Evolutionary conservation across 2,329 filamentous ascomycete species (phyloP).

Genomic region (Hypoxylon rubiginosum): DNA sequence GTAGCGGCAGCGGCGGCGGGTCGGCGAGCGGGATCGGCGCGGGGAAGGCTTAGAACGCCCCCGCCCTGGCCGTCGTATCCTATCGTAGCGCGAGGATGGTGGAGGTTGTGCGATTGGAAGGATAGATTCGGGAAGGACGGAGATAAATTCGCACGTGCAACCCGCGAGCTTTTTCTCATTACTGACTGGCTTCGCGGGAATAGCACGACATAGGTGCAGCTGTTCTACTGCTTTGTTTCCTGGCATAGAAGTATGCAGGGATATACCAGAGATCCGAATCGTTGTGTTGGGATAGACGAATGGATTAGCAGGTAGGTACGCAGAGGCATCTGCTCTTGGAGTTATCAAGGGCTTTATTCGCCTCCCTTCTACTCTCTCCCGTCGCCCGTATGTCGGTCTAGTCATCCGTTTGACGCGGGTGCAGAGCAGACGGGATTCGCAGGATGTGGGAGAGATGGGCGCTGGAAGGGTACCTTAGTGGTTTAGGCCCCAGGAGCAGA

Average conservation of each 20-base stretch:
- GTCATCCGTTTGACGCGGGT: not conserved
- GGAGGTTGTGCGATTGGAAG: conserved; percentile 7
- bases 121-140: not conserved
- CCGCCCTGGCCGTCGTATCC: not conserved
- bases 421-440: not conserved
- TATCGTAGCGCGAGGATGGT: not conserved
- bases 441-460: not conserved
- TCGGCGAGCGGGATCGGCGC: not conserved
- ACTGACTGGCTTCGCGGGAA: not conserved
- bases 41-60: conserved; percentile 24
- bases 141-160: not conserved
- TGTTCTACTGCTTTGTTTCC: not conserved
- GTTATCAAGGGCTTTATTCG: not conserved
- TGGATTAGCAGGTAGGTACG: not conserved
- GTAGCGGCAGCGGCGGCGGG: not conserved
- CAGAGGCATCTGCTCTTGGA: not conserved
- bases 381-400: not conserved
- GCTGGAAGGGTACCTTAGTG: not conserved
- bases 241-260: not conserved
- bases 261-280: not conserved
- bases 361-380: not conserved
- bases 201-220: not conserved
- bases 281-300: not conserved
- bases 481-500: not conserved
- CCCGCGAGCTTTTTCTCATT: not conserved